Conservation (phyloP, 73 alveolate species). For the Uronychia binucleata region DNA sequence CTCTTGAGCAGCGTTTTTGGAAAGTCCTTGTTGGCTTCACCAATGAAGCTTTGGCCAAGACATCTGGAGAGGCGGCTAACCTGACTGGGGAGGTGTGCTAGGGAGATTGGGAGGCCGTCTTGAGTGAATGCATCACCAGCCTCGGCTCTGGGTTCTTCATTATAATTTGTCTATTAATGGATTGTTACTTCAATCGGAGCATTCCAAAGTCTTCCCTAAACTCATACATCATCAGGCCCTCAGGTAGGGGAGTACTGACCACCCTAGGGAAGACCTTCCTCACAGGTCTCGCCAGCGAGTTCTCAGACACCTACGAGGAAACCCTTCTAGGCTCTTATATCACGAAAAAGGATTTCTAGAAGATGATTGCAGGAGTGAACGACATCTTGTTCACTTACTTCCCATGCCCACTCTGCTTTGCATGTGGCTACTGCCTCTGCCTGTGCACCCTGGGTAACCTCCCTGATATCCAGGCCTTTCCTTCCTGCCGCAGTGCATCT, state of each 20-base stretch:
- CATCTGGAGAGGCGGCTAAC: no score
- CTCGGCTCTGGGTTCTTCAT: no score
- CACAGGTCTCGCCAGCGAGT: slow-evolving; percentile 40
- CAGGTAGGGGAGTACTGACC: not conserved
- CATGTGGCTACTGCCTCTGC: slow-evolving; percentile 38
- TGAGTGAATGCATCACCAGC: no score
- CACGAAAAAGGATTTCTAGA: not conserved
- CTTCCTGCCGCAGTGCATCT: not conserved
- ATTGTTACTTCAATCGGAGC: not conserved
- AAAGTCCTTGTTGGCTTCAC: no score
- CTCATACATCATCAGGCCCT: not conserved
- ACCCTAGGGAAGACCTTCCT: slow-evolving; percentile 46
- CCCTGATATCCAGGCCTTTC: not conserved
- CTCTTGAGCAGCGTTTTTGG: no score
- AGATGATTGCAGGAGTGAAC: slow-evolving; percentile 17
- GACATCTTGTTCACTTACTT: slow-evolving; percentile 32
- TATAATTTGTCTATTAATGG: no score
- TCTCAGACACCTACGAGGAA: slow-evolving; percentile 19
- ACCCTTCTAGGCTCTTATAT: slow-evolving; percentile 9
- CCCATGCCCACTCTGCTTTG: slow-evolving; percentile 58
- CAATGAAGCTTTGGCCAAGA: no score
- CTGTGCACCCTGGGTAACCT: slow-evolving; percentile 46
- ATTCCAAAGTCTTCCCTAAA: not conserved
- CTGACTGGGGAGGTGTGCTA: no score
- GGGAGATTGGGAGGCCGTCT: no score